phyloP scores from a whole-genome alignment of 2,329 filamentous ascomycete genomes.

The Tolypocladium inflatum region DNA sequence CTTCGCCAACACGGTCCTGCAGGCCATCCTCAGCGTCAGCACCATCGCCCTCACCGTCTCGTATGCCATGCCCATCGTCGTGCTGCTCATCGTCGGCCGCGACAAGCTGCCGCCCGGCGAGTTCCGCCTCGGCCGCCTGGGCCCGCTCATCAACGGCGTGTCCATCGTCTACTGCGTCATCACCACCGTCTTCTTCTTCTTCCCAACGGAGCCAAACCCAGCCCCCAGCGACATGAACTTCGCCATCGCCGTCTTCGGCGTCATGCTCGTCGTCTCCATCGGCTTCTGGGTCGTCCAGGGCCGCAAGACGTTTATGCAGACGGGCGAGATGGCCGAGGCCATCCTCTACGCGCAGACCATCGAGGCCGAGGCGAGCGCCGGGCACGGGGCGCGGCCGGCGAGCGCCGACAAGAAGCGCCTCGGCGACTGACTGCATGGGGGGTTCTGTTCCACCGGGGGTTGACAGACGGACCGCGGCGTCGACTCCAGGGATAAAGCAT shows the following conservation, averaged over 20 bases:
- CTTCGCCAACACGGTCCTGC: conserved; percentile 41
- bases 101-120: conserved; percentile 37
- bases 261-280: conserved; percentile 40
- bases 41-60: conserved; percentile 46
- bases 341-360: conserved; percentile 7
- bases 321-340: conserved; percentile 7
- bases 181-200: conserved; percentile 47
- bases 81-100: conserved; percentile 38
- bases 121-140: conserved; percentile 36
- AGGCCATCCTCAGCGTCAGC: conserved; percentile 44
- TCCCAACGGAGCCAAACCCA: conserved; percentile 35
- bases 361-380: not conserved
- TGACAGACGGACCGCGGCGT: not conserved
- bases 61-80: conserved; percentile 36
- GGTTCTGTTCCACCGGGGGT: not conserved
- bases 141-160: conserved; percentile 34
- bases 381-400: not conserved
- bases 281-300: conserved; percentile 42
- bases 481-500: not conserved
- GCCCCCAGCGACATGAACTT: conserved; percentile 44
- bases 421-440: not conserved
- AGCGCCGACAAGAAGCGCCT: not conserved
- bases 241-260: conserved; percentile 45
- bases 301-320: conserved; percentile 16
- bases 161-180: conserved; percentile 41